Conservation (phyloP, 495 filamentous ascomycete genomes). For the Neurospora sp. region DNA sequence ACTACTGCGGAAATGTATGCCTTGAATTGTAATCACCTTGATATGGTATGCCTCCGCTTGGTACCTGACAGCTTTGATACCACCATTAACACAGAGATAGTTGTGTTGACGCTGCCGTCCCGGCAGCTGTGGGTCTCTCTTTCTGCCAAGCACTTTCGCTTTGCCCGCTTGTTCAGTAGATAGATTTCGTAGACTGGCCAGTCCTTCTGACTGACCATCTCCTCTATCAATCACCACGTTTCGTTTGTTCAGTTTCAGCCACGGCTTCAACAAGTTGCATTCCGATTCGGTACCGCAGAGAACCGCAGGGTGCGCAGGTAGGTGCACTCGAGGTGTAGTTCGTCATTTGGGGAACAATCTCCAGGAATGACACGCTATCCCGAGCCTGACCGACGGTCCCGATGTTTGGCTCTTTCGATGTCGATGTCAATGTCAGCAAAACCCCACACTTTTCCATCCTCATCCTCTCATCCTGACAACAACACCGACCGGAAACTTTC, state of each 20-base stretch:
- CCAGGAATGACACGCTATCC: neutral
- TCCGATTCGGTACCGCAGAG: neutral
- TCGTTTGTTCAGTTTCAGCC: too few species aligned
- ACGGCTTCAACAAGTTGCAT: neutral
- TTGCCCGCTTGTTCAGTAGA: too few species aligned
- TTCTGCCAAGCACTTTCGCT: too few species aligned
- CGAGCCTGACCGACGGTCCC: neutral
- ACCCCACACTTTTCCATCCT: neutral
- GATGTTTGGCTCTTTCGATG: neutral
- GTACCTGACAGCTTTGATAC: neutral
- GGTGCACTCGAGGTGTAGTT: neutral
- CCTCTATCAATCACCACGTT: neutral
- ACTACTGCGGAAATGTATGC: neutral
- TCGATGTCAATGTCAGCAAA: too few species aligned
- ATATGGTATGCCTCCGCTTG: neutral
- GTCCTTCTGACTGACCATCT: neutral
- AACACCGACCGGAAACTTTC: neutral
- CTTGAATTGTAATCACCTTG: neutral
- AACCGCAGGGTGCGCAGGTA: neutral
- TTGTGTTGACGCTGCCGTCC: too few species aligned
- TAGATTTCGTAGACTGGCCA: neutral
- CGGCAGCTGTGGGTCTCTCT: too few species aligned
- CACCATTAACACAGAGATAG: neutral
- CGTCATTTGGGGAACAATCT: neutral
- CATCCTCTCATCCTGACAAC: neutral